Evolutionary conservation across 345 rosid genomes (phyloP).

Genomic region (Syzygium oleosum): DNA sequence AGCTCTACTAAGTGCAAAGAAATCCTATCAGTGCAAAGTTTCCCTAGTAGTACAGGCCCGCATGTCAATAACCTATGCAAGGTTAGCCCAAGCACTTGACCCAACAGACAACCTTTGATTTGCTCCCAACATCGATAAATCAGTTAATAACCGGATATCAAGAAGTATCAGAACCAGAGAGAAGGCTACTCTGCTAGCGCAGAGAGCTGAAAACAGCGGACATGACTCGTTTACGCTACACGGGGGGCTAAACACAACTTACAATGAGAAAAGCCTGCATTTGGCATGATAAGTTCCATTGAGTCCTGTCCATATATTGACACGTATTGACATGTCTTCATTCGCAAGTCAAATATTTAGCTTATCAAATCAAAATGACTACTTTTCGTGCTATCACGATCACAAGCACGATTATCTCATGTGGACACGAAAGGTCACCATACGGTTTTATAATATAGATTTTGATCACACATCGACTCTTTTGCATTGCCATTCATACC

Average conservation of each 20-base stretch:
- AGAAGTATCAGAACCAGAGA: neutral
- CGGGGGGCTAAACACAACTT: neutral
- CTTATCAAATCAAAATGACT: neutral
- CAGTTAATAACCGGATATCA: too few relatives aligned
- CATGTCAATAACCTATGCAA: neutral
- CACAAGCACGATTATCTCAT: neutral
- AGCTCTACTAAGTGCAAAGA: neutral
- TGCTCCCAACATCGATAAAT: too few relatives aligned
- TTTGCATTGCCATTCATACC: slow-evolving; percentile 7
- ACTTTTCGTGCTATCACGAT: neutral
- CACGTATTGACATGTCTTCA: neutral
- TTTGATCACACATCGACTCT: neutral
- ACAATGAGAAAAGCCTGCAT: neutral
- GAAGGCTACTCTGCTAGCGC: neutral
- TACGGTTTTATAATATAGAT: neutral
- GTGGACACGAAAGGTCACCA: neutral
- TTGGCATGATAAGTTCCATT: neutral
- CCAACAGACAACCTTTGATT: neutral
- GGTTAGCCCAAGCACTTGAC: neutral
- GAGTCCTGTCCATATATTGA: neutral
- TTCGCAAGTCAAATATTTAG: neutral
- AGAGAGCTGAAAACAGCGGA: neutral
- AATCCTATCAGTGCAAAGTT: neutral
- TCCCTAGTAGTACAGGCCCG: neutral
- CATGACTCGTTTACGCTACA: neutral